Evolutionary conservation across 139 green algal species (phyloP).

Genomic region (Chlorella sp.): DNA sequence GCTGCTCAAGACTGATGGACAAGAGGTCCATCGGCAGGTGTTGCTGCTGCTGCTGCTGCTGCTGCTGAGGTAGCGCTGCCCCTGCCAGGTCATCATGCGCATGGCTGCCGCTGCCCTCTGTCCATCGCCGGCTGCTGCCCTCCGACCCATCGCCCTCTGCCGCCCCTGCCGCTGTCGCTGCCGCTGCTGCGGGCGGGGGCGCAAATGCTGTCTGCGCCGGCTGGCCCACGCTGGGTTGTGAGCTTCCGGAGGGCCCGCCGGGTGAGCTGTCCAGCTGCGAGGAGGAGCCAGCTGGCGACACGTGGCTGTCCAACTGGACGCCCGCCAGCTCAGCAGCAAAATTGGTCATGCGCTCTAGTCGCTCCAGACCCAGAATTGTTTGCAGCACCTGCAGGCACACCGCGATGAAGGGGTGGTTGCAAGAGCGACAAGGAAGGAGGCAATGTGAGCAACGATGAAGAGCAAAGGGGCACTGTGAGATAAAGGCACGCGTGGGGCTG

Average conservation of each 20-base stretch:
- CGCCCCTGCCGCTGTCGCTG: neutral
- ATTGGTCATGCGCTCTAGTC: conserved; percentile 74
- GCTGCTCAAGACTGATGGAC: neutral
- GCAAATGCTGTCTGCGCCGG: neutral
- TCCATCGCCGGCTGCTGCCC: conserved; percentile 13
- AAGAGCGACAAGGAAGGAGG: neutral
- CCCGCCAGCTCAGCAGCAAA: conserved; percentile 57
- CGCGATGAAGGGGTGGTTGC: neutral
- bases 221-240: neutral
- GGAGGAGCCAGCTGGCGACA: neutral
- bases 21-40: neutral
- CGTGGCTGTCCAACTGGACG: neutral
- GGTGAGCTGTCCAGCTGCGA: neutral
- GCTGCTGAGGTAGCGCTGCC: neutral
- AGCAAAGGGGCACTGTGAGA: neutral
- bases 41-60: neutral
- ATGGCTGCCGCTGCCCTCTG: conserved; percentile 18
- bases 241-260: neutral
- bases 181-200: neutral
- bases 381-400: conserved; percentile 72
- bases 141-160: neutral
- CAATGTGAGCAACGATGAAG: neutral
- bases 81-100: neutral
- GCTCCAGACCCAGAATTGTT: conserved; percentile 83
- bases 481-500: neutral